phyloP scores from a whole-genome alignment of 2,329 filamentous ascomycete genomes.

The Didymella pinodella region DNA sequence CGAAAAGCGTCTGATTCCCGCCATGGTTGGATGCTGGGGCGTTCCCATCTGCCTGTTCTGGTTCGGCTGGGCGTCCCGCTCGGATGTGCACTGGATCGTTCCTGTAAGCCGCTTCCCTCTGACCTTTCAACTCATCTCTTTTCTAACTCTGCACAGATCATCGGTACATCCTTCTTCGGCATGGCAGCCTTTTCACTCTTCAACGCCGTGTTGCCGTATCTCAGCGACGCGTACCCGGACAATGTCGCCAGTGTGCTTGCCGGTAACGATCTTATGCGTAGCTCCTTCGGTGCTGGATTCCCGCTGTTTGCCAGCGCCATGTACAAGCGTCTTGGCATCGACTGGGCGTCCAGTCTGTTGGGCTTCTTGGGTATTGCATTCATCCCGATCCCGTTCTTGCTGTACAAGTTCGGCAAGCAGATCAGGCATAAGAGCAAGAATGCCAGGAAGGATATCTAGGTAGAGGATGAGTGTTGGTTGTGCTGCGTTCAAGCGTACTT shows the following conservation, averaged over 20 bases:
- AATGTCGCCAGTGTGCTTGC: conserved; percentile 55
- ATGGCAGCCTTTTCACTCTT: conserved; percentile 54
- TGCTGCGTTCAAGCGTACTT: conserved; percentile 8
- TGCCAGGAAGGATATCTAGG: conserved; percentile 53
- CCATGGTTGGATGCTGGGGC: conserved; percentile 42
- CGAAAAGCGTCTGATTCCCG: conserved; percentile 51
- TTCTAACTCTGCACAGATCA: conserved; percentile 28
- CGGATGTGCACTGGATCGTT: conserved; percentile 51
- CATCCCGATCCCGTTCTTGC: conserved; percentile 56
- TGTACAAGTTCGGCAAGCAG: conserved; percentile 54
- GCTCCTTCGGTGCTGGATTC: conserved; percentile 53
- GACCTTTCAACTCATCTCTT: neutral
- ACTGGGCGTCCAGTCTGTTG: conserved; percentile 53
- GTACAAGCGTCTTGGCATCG: conserved; percentile 47
- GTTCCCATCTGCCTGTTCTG: conserved; percentile 55
- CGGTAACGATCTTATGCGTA: conserved; percentile 56
- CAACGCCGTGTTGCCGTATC: conserved; percentile 57
- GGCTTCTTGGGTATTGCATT: conserved; percentile 55
- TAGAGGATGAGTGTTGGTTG: neutral
- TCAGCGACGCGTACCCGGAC: conserved; percentile 54
- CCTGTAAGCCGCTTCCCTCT: conserved; percentile 26
- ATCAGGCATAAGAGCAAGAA: conserved; percentile 53
- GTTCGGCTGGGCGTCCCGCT: conserved; percentile 51
- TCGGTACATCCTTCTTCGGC: conserved; percentile 51
- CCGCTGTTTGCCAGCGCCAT: conserved; percentile 49